phyloP scores from a whole-genome alignment of 2,329 filamentous ascomycete genomes.

The Aureobasidium subglaciale region DNA sequence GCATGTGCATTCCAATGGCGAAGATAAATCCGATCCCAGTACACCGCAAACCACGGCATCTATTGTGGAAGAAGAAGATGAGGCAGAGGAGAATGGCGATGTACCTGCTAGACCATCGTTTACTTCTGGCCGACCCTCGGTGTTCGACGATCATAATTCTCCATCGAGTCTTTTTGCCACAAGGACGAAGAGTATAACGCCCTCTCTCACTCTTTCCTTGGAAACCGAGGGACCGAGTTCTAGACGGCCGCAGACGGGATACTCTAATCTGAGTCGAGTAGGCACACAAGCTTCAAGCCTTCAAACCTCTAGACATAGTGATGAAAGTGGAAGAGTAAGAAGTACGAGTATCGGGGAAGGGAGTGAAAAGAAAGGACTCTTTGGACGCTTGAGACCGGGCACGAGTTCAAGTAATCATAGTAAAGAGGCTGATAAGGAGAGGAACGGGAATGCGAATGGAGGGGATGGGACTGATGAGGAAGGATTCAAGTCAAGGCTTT shows the following conservation, averaged over 20 bases:
- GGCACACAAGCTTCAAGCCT: background rate
- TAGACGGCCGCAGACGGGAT: background rate
- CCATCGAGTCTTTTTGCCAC: background rate
- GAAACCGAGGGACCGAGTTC: background rate
- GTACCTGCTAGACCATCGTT: constrained; percentile 6
- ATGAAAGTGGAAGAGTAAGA: background rate
- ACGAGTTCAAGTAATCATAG: background rate
- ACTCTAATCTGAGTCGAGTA: background rate
- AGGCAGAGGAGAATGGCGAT: background rate
- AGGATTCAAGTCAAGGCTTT: constrained; percentile 33
- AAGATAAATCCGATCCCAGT: background rate
- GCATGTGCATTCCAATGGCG: constrained; percentile 27
- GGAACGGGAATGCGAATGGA: background rate
- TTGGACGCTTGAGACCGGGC: background rate
- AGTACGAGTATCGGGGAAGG: background rate
- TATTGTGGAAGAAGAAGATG: constrained; percentile 6
- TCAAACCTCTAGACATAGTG: background rate
- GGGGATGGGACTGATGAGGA: constrained; percentile 20
- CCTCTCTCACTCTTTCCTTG: background rate
- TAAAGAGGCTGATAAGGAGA: background rate
- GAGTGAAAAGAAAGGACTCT: background rate
- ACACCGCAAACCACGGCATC: background rate
- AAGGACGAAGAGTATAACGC: background rate
- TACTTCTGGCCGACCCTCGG: constrained; percentile 6
- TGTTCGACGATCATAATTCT: background rate